Evolutionary conservation across 1,284 basidiomycete species (phyloP), one percentile per base, ranked within the genome.

Genomic region (Irpex sp.): DNA sequence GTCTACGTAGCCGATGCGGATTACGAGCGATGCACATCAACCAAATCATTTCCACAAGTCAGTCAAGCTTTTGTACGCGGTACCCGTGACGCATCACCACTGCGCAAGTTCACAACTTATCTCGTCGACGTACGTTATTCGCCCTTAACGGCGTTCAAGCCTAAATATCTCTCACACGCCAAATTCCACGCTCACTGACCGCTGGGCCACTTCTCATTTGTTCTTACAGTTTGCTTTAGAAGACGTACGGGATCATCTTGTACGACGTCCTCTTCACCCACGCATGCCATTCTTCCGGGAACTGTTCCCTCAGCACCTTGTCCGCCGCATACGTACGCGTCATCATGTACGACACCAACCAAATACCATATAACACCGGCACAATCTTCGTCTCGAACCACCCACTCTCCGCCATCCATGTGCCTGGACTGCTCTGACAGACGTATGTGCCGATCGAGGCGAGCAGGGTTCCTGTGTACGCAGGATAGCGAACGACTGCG

Each of bases 401-500:
- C 49, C 49, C 49, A 17, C 21, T 51, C 58, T 63, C 61, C 53
- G 57, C 19, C 26, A 53, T 59, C 56, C 57, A 65, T 39, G 37
- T 54, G 6, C 60, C 61, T 4, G 58, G 53, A 5, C 58, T 36
- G 13, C 59, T 51, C 9, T 58, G 36, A n/a, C 51, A 51, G 13
- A 63, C n/a, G 35, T 58, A 33, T 11, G 46, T 54, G 17, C 64
- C 61, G 3, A 39, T 43, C n/a, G 13, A 21, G 11, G 69, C 65
- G 58, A 69, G 60, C 46, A 60, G 56, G 43, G 63, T 59, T 8
- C 65, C 68, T 9, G 62, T 66, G 63, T 70, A 70, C 56, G 65
- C 65, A 46, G 69, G 69, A 58, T 70, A 68, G 49, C 68, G 69
- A 7, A 69, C 68, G 66, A 68, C 19, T n/a, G 67, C 19, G 66